Base-by-base conservation (phyloP, 2,329 filamentous ascomycete species). In the Trichothecium sympodiale region DNA sequence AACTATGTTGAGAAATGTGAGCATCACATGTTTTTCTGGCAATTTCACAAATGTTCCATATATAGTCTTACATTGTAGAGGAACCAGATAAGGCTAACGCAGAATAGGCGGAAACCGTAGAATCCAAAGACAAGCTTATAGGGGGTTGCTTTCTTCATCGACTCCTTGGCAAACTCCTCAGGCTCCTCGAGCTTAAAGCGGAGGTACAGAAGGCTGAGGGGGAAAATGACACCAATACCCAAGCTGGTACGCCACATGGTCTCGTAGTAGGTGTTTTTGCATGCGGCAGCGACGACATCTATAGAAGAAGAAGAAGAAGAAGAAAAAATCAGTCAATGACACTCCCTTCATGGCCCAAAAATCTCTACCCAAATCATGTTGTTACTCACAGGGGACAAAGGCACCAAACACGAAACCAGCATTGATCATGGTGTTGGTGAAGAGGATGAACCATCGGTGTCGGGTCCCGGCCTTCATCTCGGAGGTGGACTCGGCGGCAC, bases 361-460 rank as follows among this genome's bases (percentile, higher is more conserved):
- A n/a, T n/a, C n/a, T n/a, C n/a, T n/a, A n/a, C n/a, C n/a, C n/a
- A n/a, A n/a, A n/a, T n/a, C n/a, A n/a, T 3, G 3, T 6, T 25
- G 39, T 13, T 36, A 38, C 57, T 41, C 29, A 60, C 59, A 73
- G 3, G 86, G 83, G 2, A 91, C 76, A 41, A 94, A 75, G 1
- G 83, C 79, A 8, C 84, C 79, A 37, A 89, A 66, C 2, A 93
- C 82, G 44, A 93, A 94, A 1, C 84, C 87, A 50, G 60, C 73
- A 52, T 93, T 84, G 41, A 94, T 93, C 66, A 87, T 83, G 17
- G 82, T 76, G 57, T 93, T 93, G 32, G 84, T 94, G 56, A 91
- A 93, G 44, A 94, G 67, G 47, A 89, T 84, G 52, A 88, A 95
- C 85, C 86, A 94, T 28, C 82, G 70, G 53, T 95, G 89, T n/a